These are phyloP conservation scores for Cenchrus purpureus DNA, from an alignment of 176 grass and related monocot genomes.

Conservation along the genomic window DNA sequence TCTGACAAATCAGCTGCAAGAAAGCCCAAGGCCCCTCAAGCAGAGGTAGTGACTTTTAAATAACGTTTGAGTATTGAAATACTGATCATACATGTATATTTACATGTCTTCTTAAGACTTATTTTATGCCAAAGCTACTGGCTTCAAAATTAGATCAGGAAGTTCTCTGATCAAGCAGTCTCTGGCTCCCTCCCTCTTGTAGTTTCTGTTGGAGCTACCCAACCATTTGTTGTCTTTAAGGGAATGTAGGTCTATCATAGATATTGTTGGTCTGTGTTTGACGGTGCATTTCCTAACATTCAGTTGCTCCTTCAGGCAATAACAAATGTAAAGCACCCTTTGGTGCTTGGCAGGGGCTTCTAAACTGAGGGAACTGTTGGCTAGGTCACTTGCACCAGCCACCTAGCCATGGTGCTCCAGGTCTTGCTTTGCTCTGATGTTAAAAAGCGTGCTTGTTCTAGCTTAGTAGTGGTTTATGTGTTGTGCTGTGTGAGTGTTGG, in stretches of 20 bases:
- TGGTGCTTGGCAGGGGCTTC: no score
- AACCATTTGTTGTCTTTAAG: not conserved
- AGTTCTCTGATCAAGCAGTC: not conserved
- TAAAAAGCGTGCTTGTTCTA: no score
- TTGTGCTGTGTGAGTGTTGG: no score
- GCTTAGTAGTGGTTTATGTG: no score
- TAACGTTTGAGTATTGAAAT: not conserved
- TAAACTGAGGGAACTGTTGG: no score
- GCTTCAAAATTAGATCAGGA: not conserved
- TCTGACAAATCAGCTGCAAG: slow-evolving; percentile 62
- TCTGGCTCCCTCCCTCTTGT: not conserved
- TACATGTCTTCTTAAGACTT: not conserved
- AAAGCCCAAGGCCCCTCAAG: slow-evolving; percentile 72
- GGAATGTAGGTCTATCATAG: not conserved
- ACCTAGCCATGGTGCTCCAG: no score
- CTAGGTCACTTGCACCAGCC: no score
- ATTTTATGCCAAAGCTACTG: not conserved
- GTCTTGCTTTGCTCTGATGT: no score
- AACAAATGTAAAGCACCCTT: no score
- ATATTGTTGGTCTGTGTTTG: not conserved
- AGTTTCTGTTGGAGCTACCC: not conserved
- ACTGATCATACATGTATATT: not conserved
- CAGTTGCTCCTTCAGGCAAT: no score
- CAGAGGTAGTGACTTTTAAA: slow-evolving; percentile 57
- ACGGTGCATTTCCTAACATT: no score